Percentiles rank a stretch among this genome's conserved stretches.
Conservation (phyloP, 371 early-diverging fungal species). For the Apophysomyces ossiformis region DNA sequence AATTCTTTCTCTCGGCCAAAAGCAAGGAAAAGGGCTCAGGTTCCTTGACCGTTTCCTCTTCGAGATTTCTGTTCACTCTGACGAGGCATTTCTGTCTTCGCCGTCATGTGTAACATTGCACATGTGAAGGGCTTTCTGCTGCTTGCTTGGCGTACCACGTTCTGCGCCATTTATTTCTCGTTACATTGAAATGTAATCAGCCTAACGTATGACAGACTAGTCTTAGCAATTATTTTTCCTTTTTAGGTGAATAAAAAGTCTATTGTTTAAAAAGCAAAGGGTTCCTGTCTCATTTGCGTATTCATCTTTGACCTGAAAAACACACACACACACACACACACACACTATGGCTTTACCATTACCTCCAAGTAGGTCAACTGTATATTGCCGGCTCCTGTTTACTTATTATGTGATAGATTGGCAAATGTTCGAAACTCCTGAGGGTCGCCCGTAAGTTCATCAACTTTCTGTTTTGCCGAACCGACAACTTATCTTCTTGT, state of each 20-base stretch:
- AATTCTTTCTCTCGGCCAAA: too few relatives aligned
- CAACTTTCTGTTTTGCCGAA: not conserved
- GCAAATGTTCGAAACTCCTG: slow-evolving; percentile 7
- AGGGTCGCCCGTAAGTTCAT: slow-evolving; percentile 14
- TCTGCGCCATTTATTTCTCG: slow-evolving; percentile 2
- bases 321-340: too few relatives aligned
- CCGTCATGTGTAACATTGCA: too few relatives aligned
- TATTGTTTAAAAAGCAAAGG: not conserved
- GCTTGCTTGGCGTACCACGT: too few relatives aligned
- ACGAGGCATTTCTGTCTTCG: too few relatives aligned
- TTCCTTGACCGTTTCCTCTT: too few relatives aligned
- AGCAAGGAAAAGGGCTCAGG: too few relatives aligned
- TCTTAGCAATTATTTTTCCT: not conserved
- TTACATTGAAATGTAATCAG: slow-evolving; percentile 7
- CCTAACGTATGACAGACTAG: not conserved
- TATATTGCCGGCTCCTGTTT: not conserved
- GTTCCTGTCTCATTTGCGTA: not conserved
- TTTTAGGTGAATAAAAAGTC: not conserved
- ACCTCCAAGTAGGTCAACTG: not conserved
- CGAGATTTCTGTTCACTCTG: too few relatives aligned
- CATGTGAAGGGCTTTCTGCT: too few relatives aligned
- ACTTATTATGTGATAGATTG: not conserved
- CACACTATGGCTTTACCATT: not conserved
- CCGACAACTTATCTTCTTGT: not conserved
- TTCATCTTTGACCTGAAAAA: not conserved